A percentile compares a stretch with the other conserved stretches of the same genome.
Conservation (phyloP, 192 early-diverging fungal species). For the Backusella westeae region DNA sequence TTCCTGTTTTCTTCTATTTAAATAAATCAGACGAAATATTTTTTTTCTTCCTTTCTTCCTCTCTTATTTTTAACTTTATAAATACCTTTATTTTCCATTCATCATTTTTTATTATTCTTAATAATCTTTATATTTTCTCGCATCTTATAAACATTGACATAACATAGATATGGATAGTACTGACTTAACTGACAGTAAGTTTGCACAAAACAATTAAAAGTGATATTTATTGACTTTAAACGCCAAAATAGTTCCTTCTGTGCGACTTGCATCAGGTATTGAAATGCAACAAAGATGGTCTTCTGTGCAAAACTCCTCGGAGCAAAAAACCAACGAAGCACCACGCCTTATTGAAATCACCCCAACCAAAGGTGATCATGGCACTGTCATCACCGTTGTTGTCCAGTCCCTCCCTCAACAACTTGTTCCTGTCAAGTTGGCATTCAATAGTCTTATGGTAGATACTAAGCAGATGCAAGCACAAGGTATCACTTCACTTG, state of each 20-base stretch:
- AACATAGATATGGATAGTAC: background rate
- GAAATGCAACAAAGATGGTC: constrained; percentile 24
- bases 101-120: background rate
- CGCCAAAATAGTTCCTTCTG: constrained; percentile 8
- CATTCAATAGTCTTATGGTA: constrained; percentile 47
- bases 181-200: constrained; percentile 9
- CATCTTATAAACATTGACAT: background rate
- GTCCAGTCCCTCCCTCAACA: constrained; percentile 13
- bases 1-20: background rate
- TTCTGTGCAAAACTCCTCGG: background rate
- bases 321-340: background rate
- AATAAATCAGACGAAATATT: background rate
- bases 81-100: background rate
- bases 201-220: background rate
- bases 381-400: constrained; percentile 20
- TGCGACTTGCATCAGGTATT: constrained; percentile 25
- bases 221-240: background rate
- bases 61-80: background rate
- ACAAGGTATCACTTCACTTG: constrained; percentile 42
- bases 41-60: background rate
- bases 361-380: constrained; percentile 15
- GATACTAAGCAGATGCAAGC: constrained; percentile 48
- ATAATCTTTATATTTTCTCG: background rate
- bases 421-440: constrained; percentile 31
- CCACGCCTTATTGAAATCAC: constrained; percentile 17